Conservation (phyloP, 192 early-diverging fungal species). For the Coemansia sp. region DNA sequence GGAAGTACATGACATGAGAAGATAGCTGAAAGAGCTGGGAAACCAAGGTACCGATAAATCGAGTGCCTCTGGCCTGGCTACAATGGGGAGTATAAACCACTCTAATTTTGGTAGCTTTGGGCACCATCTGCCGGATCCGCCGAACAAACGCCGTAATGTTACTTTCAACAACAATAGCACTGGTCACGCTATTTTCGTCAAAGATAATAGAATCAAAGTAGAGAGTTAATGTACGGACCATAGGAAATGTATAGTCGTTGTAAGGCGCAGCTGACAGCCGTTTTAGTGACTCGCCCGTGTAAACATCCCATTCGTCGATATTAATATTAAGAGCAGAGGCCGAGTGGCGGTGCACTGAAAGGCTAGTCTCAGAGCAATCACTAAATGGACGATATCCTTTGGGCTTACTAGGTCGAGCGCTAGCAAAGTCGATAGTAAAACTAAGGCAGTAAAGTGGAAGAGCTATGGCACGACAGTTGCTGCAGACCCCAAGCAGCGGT, state of each 20-base stretch:
- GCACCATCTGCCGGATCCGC: not conserved
- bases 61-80: not conserved
- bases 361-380: not conserved
- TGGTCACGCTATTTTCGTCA: not conserved
- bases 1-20: not conserved
- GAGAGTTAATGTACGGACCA: not conserved
- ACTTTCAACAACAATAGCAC: not conserved
- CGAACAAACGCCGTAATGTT: not conserved
- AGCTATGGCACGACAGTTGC: too few species aligned
- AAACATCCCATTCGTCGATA: not conserved
- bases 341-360: not conserved
- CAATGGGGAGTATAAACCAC: not conserved
- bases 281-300: not conserved
- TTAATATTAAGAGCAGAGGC: not conserved
- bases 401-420: rapidly evolving
- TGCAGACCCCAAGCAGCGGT: too few species aligned
- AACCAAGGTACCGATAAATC: not conserved
- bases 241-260: not conserved
- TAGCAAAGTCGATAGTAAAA: not conserved
- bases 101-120: not conserved
- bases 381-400: not conserved
- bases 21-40: not conserved
- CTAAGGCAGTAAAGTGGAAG: too few species aligned
- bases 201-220: not conserved
- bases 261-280: not conserved